Evolutionary conservation across 805 yeast genomes (phyloP), one percentile per base, ranked within the genome.

Genomic region (Starmerella davenportii): DNA sequence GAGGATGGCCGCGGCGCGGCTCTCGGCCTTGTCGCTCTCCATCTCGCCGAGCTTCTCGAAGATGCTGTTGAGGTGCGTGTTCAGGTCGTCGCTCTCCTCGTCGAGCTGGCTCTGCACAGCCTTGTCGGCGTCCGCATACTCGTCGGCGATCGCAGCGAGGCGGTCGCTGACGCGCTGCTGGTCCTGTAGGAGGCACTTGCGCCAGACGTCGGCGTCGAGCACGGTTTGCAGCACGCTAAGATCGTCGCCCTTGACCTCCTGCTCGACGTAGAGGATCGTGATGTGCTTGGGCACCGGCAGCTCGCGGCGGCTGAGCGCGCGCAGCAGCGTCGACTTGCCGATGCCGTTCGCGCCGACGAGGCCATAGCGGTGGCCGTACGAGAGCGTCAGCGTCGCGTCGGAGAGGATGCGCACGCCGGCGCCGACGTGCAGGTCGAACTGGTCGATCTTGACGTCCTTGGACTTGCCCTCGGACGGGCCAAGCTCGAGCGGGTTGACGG

Each of bases 121-220:
- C 34, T 40, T 44, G n/a, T 48, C 50, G 16, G 48, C 46, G 24
- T 81, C 81, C 51, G 78, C 79, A 5, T 58, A 55, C 50, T 82
- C 67, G 15, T 54, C 60, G 44, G 80, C 90, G 44, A 90, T 76
- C 49, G 79, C 93, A 29, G 60, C 64, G 24, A 90, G 63, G 55
- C 95, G 69, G 43, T 74, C 81, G 43, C 74, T 72, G 30, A 60
- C 49, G 3, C 50, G 49, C 27, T 59, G 53, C 59, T 85, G 93
- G 57, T 90, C 96, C 35, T 63, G 61, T 25, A 90, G 56, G 39
- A 90, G 63, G 49, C 77, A 82, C 60, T 92, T 90, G 59, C 99
- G 71, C 99, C 99, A 90, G 31, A 90, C 99, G 63, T 90, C 99
- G 1, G 99, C 98, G 62, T 90, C 98, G 47, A 90, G 65, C n/a